Evolutionary conservation across 139 green algal genomes (phyloP), one percentile per base, ranked within the genome.

Genomic region (Volvox reticuliferus): DNA sequence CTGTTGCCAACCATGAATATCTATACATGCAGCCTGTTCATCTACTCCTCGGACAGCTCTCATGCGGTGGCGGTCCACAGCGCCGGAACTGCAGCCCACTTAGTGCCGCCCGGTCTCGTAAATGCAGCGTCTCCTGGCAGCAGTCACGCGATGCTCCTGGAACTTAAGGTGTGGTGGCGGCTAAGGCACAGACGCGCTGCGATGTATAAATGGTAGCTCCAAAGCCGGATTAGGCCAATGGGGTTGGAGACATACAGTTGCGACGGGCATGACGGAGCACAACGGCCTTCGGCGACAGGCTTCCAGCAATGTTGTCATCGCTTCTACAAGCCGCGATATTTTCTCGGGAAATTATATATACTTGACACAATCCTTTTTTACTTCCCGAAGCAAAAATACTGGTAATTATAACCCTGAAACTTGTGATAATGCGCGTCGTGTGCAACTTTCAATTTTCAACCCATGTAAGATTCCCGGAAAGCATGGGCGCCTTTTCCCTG

Each of bases 61-160:
- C 65, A 88, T 26, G 65, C 63, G 30, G 82, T 88, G 63, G 82
- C 69, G 1, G 24, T 79, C 3, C 82, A 88, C 65, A 88, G 82
- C 82, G 82, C 82, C 22, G 82, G 82, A 2, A 26, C 33, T 1
- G 65, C 33, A 1, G 63, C 65, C 3, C 14, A 79, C 0, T 21
- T 36, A 1, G 30, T 88, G 24, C 82, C 65, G 21, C n/a, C 82
- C 1, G 82, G 82, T 67, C 32, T 24, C 2, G 65, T 88, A 21
- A 19, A 79, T 17, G 28, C 22, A 12, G 20, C 32, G 1, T 77
- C 19, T 5, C 65, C 2, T 16, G 81, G 81, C n/a, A 33, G 61
- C 61, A 87, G 81, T 5, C 81, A 87, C 62, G 62, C 61, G 21
- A 12, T 65, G 61, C 62, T 87, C 0, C 62, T 87, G 6, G 62